A percentile compares a stretch with the other conserved stretches of the same genome.
Evolutionary conservation across 169 alveolate species (phyloP).

Genomic region (Amoebophrya sp.): DNA sequence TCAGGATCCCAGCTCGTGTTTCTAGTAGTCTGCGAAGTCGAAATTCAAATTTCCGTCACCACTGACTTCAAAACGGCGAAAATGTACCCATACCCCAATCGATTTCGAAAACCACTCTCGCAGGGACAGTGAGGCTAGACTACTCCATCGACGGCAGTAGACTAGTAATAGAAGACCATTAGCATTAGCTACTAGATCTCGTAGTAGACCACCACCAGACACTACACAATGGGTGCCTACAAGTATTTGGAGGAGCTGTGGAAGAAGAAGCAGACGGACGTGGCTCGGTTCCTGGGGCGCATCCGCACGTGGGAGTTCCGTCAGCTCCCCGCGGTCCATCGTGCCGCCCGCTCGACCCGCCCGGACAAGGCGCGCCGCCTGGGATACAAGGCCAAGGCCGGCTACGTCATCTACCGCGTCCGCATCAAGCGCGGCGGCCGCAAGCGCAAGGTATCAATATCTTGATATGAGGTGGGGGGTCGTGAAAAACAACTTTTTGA

Average conservation of each 20-base stretch:
- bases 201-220: too few relatives aligned
- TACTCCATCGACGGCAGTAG: too few relatives aligned
- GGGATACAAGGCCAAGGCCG: constrained; percentile 99
- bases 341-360: constrained; percentile 83
- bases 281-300: constrained; percentile 91
- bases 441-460: constrained; percentile 65
- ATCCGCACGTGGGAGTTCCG: constrained; percentile 98
- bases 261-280: constrained; percentile 98
- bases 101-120: too few relatives aligned
- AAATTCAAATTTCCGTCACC: too few relatives aligned
- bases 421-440: constrained; percentile 99
- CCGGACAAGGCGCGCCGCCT: constrained; percentile 94
- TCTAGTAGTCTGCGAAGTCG: too few relatives aligned
- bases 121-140: too few relatives aligned
- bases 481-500: too few relatives aligned
- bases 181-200: too few relatives aligned
- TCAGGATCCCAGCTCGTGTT: too few relatives aligned
- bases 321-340: constrained; percentile 93
- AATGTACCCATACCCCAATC: too few relatives aligned
- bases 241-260: constrained; percentile 95
- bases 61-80: too few relatives aligned
- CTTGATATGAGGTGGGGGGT: background rate
- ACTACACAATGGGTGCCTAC: constrained; percentile 95
- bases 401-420: constrained; percentile 95
- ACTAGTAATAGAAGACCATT: too few relatives aligned